Percentiles rank a stretch among this genome's conserved stretches.
These are phyloP conservation scores for Ephemerocybe angulata DNA, from an alignment of 768 basidiomycete species.

Conservation along the genomic window DNA sequence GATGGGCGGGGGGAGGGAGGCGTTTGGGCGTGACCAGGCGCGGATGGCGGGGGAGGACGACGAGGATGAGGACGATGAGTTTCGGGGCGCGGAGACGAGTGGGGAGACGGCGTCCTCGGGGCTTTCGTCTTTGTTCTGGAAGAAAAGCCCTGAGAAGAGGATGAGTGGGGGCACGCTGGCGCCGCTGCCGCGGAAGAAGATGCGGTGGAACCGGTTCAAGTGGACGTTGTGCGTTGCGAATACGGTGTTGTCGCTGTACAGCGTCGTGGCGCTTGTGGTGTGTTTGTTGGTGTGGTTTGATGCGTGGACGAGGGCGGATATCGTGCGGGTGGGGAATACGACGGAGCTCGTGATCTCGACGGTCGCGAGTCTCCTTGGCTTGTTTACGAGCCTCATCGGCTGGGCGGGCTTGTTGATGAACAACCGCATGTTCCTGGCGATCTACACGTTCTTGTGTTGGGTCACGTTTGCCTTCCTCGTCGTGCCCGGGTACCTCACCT, in stretches of 20 bases:
- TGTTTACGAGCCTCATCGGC: slow-evolving; percentile 67
- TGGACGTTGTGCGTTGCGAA: slow-evolving; percentile 70
- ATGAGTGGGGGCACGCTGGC: slow-evolving; percentile 20
- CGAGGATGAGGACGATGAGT: slow-evolving; percentile 52
- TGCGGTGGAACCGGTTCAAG: slow-evolving; percentile 83
- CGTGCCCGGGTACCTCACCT: slow-evolving; percentile 74
- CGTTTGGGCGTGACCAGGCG: slow-evolving; percentile 50
- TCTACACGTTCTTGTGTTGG: slow-evolving; percentile 78
- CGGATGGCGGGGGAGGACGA: slow-evolving; percentile 51
- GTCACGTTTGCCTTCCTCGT: slow-evolving; percentile 67
- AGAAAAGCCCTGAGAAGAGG: background rate
- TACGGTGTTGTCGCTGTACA: slow-evolving; percentile 49
- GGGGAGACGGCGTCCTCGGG: background rate
- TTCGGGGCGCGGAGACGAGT: slow-evolving; percentile 27
- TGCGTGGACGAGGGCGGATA: slow-evolving; percentile 64
- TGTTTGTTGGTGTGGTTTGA: slow-evolving; percentile 77
- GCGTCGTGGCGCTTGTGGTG: slow-evolving; percentile 57
- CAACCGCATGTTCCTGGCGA: slow-evolving; percentile 76
- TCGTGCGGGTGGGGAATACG: slow-evolving; percentile 67
- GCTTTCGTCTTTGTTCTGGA: background rate
- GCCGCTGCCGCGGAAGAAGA: slow-evolving; percentile 29
- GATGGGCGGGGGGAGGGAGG: slow-evolving; percentile 69
- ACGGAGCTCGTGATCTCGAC: slow-evolving; percentile 70
- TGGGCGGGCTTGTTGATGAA: slow-evolving; percentile 81
- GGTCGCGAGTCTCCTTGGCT: slow-evolving; percentile 52